A percentile compares a stretch with the other conserved stretches of the same genome.
Evolutionary conservation across 768 basidiomycete genomes (phyloP).

Genomic region (Agaricus subrufescens): DNA sequence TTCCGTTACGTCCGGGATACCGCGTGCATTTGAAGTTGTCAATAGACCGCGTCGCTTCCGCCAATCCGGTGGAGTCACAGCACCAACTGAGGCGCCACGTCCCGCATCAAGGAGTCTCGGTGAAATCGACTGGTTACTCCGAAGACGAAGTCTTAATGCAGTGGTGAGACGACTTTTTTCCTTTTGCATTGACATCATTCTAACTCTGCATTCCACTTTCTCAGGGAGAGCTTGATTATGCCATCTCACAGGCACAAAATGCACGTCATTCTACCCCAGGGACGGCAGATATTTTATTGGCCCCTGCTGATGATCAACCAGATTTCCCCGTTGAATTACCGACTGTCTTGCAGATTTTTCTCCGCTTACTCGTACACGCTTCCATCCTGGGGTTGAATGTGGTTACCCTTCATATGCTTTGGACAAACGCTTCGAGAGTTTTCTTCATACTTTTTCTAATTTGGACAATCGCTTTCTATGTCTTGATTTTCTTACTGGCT

Average conservation of each 20-base stretch:
- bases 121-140: constrained; percentile 76
- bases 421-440: constrained; percentile 47
- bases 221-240: constrained; percentile 73
- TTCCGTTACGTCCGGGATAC: constrained; percentile 37
- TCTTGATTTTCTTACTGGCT: constrained; percentile 44
- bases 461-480: constrained; percentile 59
- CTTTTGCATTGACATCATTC: constrained; percentile 2
- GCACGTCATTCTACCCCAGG: constrained; percentile 41
- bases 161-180: constrained; percentile 44
- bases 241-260: constrained; percentile 52
- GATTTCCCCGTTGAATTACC: constrained; percentile 6
- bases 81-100: constrained; percentile 16
- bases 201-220: constrained; percentile 11
- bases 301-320: constrained; percentile 37
- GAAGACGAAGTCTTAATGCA: constrained; percentile 64
- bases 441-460: constrained; percentile 62
- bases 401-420: constrained; percentile 54
- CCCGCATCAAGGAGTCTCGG: constrained; percentile 53
- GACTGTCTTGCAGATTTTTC: constrained; percentile 14
- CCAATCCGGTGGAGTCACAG: constrained; percentile 25
- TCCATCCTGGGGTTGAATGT: constrained; percentile 56
- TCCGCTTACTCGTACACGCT: constrained; percentile 35
- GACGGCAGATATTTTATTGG: constrained; percentile 16
- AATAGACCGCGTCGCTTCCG: constrained; percentile 39
- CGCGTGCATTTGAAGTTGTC: constrained; percentile 45